Evolutionary conservation across 2,329 filamentous ascomycete species (phyloP).

Genomic region (Camillea tinctor): DNA sequence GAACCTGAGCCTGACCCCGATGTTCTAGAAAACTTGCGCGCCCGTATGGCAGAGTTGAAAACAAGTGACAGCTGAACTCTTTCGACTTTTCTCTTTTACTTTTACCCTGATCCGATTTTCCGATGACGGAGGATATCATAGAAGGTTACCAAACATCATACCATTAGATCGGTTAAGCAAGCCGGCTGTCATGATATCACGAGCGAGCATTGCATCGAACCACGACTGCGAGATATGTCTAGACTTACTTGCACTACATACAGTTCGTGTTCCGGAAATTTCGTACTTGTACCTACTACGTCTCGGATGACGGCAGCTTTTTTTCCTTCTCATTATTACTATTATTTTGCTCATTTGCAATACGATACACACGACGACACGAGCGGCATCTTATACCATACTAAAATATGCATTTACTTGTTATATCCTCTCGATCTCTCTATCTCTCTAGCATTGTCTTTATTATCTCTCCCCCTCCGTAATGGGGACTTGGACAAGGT

Average conservation of each 20-base stretch:
- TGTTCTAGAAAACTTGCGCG: slow-evolving; percentile 56
- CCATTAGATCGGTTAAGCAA: background rate
- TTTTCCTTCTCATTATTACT: background rate
- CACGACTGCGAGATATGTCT: slow-evolving; percentile 2
- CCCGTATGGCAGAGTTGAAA: background rate
- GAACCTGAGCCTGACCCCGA: slow-evolving; percentile 62
- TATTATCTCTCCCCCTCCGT: background rate
- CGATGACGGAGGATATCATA: background rate
- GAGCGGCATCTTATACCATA: background rate
- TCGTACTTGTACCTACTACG: background rate
- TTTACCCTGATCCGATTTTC: slow-evolving; percentile 2
- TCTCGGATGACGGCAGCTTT: background rate
- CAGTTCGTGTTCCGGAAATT: background rate
- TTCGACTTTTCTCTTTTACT: background rate
- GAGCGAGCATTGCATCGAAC: slow-evolving; percentile 5
- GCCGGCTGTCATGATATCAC: background rate
- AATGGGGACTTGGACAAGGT: background rate
- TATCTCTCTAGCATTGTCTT: background rate
- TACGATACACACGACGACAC: background rate
- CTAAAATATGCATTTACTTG: background rate
- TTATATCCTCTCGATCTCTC: background rate
- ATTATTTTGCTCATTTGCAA: background rate
- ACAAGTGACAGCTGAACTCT: slow-evolving; percentile 10
- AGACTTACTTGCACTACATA: background rate
- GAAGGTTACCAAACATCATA: background rate